Percentiles rank a stretch among this genome's conserved stretches.
These are phyloP conservation scores for Boletus rex-veris DNA, from an alignment of 768 basidiomycete genomes.

Conservation along the genomic window DNA sequence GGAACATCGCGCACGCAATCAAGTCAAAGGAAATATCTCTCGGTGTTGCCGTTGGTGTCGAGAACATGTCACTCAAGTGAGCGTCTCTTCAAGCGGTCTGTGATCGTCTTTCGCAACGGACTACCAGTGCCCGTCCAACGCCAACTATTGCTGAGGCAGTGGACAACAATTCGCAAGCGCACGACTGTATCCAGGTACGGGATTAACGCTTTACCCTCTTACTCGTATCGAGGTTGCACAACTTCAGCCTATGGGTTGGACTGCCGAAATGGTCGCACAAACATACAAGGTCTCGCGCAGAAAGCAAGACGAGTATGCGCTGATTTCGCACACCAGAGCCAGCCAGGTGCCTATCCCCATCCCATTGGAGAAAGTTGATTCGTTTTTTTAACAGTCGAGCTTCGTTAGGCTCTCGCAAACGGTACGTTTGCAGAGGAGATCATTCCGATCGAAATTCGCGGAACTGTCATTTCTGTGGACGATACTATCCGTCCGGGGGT, in stretches of 20 bases:
- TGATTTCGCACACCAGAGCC: constrained; percentile 83
- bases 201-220: neutral
- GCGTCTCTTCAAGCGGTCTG: constrained; percentile 18
- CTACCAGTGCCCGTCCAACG: constrained; percentile 63
- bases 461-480: constrained; percentile 63
- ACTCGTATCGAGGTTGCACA: neutral
- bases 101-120: neutral
- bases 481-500: constrained; percentile 88
- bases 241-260: constrained; percentile 89
- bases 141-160: constrained; percentile 62
- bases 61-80: constrained; percentile 81
- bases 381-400: neutral
- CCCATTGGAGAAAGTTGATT: neutral
- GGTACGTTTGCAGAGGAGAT: constrained; percentile 88
- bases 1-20: constrained; percentile 85
- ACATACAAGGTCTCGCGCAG: constrained; percentile 72
- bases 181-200: constrained; percentile 67
- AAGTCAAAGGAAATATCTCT: constrained; percentile 78
- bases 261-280: constrained; percentile 86
- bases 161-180: constrained; percentile 55
- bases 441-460: constrained; percentile 76
- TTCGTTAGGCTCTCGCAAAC: constrained; percentile 51
- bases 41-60: constrained; percentile 79
- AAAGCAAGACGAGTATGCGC: constrained; percentile 87
- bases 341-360: constrained; percentile 41